phyloP scores from a whole-genome alignment of 2,329 filamentous ascomycete species.

The Colletotrichum aenigma region DNA sequence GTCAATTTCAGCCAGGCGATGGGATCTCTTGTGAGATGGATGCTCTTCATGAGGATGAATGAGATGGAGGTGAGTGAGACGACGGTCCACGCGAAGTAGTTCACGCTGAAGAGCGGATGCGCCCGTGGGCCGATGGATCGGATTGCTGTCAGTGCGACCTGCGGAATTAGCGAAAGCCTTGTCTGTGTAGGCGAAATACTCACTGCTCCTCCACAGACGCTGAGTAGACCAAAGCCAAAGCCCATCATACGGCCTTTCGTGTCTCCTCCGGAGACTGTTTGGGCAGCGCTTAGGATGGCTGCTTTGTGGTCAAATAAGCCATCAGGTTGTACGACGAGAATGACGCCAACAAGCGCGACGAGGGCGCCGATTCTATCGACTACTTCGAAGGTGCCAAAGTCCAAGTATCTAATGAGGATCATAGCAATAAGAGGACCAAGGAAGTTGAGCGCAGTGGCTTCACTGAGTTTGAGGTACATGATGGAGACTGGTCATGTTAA shows the following conservation, averaged over 20 bases:
- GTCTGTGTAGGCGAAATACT: not conserved
- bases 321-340: constrained; percentile 9
- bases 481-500: not conserved
- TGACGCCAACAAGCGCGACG: not conserved
- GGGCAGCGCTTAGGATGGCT: not conserved
- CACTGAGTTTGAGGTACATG: constrained; percentile 13
- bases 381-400: not conserved
- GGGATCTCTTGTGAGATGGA: not conserved
- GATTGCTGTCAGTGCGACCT: constrained; percentile 5
- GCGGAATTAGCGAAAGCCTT: not conserved
- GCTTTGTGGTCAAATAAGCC: not conserved
- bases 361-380: not conserved
- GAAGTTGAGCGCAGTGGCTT: constrained; percentile 13
- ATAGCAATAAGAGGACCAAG: constrained; percentile 5
- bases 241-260: constrained; percentile 1
- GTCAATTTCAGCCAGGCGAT: constrained; percentile 2
- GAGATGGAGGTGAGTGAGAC: not conserved
- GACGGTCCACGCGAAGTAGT: constrained; percentile 5
- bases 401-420: constrained; percentile 2
- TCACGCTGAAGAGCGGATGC: not conserved
- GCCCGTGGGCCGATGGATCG: not conserved
- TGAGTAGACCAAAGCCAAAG: not conserved
- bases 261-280: not conserved
- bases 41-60: not conserved
- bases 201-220: constrained; percentile 6